Percentiles rank a stretch among this genome's conserved stretches.
Conservation (phyloP, 2,329 filamentous ascomycete species). For the Lecanicillium sp. region DNA sequence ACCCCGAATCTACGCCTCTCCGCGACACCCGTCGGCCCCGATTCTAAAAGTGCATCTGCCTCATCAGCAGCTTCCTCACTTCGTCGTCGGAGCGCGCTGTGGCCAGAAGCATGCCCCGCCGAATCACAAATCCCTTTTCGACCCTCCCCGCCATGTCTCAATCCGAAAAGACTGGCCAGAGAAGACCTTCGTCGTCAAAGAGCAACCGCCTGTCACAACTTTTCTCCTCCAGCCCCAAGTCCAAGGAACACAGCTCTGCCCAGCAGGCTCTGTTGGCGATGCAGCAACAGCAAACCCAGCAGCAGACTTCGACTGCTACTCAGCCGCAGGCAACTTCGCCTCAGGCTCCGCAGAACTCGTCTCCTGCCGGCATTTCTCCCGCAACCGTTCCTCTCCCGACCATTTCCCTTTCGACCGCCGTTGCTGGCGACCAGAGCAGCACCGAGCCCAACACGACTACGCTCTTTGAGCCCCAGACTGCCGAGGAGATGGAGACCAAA, state of each 20-base stretch:
- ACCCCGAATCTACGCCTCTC: too few relatives aligned
- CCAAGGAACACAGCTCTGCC: conserved; percentile 56
- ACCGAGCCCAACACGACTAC: conserved; percentile 63
- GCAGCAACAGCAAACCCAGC: conserved; percentile 41
- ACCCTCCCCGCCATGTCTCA: conserved; percentile 38
- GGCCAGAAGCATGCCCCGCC: conserved; percentile 46
- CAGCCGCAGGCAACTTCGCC: conserved; percentile 4
- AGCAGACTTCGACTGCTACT: not conserved
- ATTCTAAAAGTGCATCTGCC: not conserved
- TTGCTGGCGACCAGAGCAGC: conserved; percentile 61
- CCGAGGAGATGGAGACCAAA: conserved; percentile 69
- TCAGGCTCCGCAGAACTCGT: conserved; percentile 22
- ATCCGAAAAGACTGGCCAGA: conserved; percentile 43
- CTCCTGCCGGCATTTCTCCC: conserved; percentile 57
- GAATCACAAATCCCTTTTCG: conserved; percentile 48
- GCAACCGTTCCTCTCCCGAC: conserved; percentile 74
- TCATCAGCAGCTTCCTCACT: not conserved
- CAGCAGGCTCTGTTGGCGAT: conserved; percentile 61
- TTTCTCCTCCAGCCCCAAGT: conserved; percentile 74
- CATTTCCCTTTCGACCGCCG: conserved; percentile 84
- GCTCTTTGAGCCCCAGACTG: conserved; percentile 80
- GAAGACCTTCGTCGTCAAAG: conserved; percentile 56
- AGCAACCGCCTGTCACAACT: conserved; percentile 72
- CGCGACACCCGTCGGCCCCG: too few relatives aligned
- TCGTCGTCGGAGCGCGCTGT: not conserved